Evolutionary conservation across 75 land plant species (phyloP).

Genomic region (Isoetes taiwanensis): DNA sequence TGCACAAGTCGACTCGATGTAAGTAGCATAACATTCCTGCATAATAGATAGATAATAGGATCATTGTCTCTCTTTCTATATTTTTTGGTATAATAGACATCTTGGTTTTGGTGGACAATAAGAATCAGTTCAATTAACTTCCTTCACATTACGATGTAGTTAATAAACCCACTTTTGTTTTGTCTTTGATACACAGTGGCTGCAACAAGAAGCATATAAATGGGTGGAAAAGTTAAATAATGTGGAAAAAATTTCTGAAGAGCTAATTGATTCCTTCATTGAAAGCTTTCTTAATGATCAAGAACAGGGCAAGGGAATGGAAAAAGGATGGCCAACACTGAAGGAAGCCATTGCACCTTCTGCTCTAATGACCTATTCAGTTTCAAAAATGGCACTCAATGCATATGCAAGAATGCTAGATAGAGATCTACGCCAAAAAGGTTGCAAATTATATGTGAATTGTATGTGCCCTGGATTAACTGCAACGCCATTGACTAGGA

Average conservation of each 20-base stretch:
- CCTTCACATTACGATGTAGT: no score
- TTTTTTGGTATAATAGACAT: no score
- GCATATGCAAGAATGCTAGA: constrained; percentile 57
- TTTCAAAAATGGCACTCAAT: constrained; percentile 71
- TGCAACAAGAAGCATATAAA: constrained; percentile 32
- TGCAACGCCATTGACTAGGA: constrained; percentile 48
- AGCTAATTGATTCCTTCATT: constrained; percentile 38
- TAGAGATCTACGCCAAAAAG: constrained; percentile 24
- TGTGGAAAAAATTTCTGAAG: constrained; percentile 32
- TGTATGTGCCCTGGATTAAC: constrained; percentile 67
- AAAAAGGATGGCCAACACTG: constrained; percentile 82
- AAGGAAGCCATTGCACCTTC: no score
- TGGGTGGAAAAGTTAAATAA: constrained; percentile 22
- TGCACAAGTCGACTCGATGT: neutral
- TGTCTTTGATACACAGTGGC: no score
- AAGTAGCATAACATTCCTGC: neutral
- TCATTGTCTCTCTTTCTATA: no score
- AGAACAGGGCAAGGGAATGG: constrained; percentile 34
- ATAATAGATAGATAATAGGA: no score
- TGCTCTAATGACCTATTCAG: neutral
- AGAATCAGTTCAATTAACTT: no score
- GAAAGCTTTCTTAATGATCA: constrained; percentile 34
- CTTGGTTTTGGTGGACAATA: no score
- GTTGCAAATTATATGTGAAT: constrained; percentile 35
- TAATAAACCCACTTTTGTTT: no score